A percentile compares a stretch with the other conserved stretches of the same genome.
These are phyloP conservation scores for Periconia digitata DNA, from an alignment of 2,329 filamentous ascomycete genomes.

Conservation along the genomic window DNA sequence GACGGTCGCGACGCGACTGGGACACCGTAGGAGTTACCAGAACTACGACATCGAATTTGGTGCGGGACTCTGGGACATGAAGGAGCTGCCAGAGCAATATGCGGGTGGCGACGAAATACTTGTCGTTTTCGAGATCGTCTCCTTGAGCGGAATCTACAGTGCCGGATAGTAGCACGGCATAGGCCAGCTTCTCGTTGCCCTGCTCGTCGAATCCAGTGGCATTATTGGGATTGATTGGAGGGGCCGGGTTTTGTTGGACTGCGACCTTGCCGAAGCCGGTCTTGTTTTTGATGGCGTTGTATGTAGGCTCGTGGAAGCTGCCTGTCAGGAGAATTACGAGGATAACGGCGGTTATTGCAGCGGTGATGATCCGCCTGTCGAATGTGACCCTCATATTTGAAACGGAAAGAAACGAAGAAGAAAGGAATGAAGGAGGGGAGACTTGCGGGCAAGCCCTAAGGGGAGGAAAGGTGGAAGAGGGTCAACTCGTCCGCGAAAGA, in stretches of 20 bases:
- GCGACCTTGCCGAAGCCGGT: not conserved
- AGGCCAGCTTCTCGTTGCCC: constrained; percentile 22
- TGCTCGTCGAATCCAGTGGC: not conserved
- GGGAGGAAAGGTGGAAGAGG: not conserved
- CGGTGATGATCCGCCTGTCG: constrained; percentile 1
- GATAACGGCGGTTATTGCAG: not conserved
- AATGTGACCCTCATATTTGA: not conserved
- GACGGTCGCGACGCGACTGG: constrained; percentile 17
- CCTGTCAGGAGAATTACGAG: not conserved
- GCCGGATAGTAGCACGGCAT: constrained; percentile 27
- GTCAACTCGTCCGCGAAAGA: too few relatives aligned
- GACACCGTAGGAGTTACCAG: constrained; percentile 28
- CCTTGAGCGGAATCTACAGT: constrained; percentile 10
- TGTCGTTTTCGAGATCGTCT: constrained; percentile 27
- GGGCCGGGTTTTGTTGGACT: not conserved
- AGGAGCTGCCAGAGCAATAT: constrained; percentile 37
- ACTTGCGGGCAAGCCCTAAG: not conserved
- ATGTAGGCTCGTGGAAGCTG: not conserved
- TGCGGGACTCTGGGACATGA: constrained; percentile 19
- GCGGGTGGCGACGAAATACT: constrained; percentile 29
- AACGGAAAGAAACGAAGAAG: not conserved
- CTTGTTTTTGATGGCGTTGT: constrained; percentile 1
- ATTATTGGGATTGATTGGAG: not conserved
- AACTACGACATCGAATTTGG: constrained; percentile 28
- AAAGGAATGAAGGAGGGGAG: not conserved